Evolutionary conservation across 2,329 filamentous ascomycete genomes (phyloP).

Genomic region (Ceratocystis huliohia): DNA sequence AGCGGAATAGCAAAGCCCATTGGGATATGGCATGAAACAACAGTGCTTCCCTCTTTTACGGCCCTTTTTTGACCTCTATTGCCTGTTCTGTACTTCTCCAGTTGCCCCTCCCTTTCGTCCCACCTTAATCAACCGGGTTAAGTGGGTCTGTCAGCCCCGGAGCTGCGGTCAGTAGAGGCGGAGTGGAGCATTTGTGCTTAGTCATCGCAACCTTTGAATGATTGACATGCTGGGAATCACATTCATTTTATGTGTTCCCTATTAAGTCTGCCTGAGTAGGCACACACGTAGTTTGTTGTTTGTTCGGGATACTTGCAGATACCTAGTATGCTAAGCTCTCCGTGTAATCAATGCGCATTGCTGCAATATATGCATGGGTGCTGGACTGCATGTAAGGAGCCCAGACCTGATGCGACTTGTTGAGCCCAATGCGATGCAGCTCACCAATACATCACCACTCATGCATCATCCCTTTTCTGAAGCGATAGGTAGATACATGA

Average conservation of each 20-base stretch:
- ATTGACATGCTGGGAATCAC: no score
- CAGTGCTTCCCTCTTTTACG: neutral
- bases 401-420: neutral
- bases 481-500: neutral
- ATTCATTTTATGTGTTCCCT: no score
- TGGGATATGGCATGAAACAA: neutral
- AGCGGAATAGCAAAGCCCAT: neutral
- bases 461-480: neutral
- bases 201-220: neutral
- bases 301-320: constrained; percentile 1
- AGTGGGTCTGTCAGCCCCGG: neutral
- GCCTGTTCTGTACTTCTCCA: neutral
- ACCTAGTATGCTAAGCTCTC: neutral
- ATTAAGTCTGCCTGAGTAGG: no score
- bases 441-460: neutral
- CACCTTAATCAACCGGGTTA: constrained; percentile 4
- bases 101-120: constrained; percentile 1
- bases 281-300: neutral
- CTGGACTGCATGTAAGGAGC: neutral
- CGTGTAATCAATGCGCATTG: neutral
- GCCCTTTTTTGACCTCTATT: neutral
- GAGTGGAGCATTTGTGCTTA: neutral
- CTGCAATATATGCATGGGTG: neutral
- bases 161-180: neutral
- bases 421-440: neutral